phyloP scores from a whole-genome alignment of 176 grass and related monocot genomes.

The Olyra latifolia region DNA sequence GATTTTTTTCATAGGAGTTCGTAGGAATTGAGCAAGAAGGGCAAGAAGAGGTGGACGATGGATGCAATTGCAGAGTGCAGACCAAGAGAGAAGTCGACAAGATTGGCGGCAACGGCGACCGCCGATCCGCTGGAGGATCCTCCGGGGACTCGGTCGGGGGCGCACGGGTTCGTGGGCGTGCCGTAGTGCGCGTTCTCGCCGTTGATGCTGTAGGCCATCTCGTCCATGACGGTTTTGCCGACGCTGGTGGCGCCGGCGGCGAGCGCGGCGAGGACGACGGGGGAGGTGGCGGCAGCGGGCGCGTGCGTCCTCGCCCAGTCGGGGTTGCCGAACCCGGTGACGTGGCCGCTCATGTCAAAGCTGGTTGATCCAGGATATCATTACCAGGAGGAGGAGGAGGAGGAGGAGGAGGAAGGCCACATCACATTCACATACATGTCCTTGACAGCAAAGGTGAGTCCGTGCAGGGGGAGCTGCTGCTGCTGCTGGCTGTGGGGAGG shows the following conservation, averaged over 20 bases:
- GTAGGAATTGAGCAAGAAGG: background rate
- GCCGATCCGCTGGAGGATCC: constrained; percentile 93
- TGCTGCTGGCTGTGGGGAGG: background rate
- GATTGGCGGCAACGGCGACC: constrained; percentile 69
- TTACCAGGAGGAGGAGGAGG: too few species aligned
- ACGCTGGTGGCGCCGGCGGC: constrained; percentile 67
- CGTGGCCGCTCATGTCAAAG: constrained; percentile 66
- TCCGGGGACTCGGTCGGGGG: constrained; percentile 65
- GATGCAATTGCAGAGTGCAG: background rate
- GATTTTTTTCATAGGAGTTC: background rate
- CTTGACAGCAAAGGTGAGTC: constrained; percentile 28
- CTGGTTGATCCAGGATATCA: constrained; percentile 13
- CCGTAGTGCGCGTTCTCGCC: constrained; percentile 92
- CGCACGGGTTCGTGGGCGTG: constrained; percentile 80
- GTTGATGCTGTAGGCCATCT: constrained; percentile 96
- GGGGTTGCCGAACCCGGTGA: constrained; percentile 76
- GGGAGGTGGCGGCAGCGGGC: constrained; percentile 58
- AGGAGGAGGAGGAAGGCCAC: background rate
- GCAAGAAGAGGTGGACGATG: background rate
- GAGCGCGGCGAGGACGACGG: constrained; percentile 60
- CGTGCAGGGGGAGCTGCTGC: background rate
- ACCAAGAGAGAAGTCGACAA: constrained; percentile 79
- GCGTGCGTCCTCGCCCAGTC: constrained; percentile 76
- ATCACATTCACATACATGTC: background rate
- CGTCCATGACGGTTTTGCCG: constrained; percentile 89